phyloP scores from a whole-genome alignment of 1,139 yeast species.

The Lodderomyces margitis region DNA sequence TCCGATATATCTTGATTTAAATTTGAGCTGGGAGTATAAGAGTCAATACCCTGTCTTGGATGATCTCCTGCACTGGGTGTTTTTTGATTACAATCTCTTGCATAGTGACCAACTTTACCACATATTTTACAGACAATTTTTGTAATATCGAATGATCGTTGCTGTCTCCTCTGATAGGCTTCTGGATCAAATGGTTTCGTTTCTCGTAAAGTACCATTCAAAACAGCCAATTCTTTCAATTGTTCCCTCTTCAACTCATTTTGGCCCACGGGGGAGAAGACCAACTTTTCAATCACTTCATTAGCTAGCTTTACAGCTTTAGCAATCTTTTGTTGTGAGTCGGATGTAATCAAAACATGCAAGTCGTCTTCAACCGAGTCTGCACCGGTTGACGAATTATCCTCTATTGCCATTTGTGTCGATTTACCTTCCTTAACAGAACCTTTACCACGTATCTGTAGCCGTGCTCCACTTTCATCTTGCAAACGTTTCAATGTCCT shows the following conservation, averaged over 20 bases:
- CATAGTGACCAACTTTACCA: conserved; percentile 82
- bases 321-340: conserved; percentile 71
- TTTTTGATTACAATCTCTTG: conserved; percentile 68
- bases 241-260: conserved; percentile 91
- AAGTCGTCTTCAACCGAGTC: conserved; percentile 58
- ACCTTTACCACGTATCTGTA: conserved; percentile 90
- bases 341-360: conserved; percentile 87
- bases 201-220: conserved; percentile 92
- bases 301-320: conserved; percentile 75
- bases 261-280: conserved; percentile 88
- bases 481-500: conserved; percentile 81
- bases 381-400: conserved; percentile 14
- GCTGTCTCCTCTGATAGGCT: conserved; percentile 41
- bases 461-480: conserved; percentile 77
- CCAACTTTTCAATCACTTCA: conserved; percentile 76
- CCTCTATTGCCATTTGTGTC: conserved; percentile 26
- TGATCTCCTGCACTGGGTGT: neutral
- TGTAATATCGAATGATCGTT: conserved; percentile 49
- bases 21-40: conserved; percentile 8
- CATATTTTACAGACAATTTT: conserved; percentile 72
- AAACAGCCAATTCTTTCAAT: conserved; percentile 83
- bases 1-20: conserved; percentile 3
- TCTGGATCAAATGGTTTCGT: conserved; percentile 70
- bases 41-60: conserved; percentile 4
- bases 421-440: conserved; percentile 91